These are phyloP conservation scores for Neurospora sp. DNA, from an alignment of 495 filamentous ascomycete species.

Conservation along the genomic window DNA sequence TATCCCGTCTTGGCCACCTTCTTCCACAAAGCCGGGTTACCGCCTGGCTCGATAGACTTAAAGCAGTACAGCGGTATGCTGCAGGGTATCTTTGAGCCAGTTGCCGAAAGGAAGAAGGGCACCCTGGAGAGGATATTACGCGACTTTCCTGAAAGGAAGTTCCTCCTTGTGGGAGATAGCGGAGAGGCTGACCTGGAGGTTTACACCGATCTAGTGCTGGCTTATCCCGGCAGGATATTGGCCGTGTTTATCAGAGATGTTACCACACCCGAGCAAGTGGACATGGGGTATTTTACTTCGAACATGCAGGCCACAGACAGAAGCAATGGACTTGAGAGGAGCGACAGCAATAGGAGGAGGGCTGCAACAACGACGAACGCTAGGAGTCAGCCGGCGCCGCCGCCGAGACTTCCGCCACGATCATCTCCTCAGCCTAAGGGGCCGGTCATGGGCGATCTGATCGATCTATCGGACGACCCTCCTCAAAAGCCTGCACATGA, in stretches of 20 bases:
- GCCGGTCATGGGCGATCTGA: constrained; percentile 46
- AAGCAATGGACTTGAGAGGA: not conserved
- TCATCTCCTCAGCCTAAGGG: constrained; percentile 9
- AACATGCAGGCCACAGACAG: not conserved
- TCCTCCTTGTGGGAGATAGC: constrained; percentile 88
- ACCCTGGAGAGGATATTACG: constrained; percentile 73
- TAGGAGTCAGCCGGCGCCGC: not conserved
- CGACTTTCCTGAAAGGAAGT: constrained; percentile 84
- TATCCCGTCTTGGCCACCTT: constrained; percentile 79
- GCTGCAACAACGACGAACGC: not conserved
- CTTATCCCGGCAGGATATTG: constrained; percentile 71
- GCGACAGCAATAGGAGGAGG: not conserved
- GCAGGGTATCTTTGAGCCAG: constrained; percentile 95
- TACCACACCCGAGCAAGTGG: constrained; percentile 55
- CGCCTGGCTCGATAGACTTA: constrained; percentile 80
- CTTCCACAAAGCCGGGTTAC: constrained; percentile 70
- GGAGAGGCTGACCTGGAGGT: constrained; percentile 96
- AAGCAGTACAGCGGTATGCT: constrained; percentile 95
- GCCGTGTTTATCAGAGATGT: constrained; percentile 89
- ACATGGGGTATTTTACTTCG: constrained; percentile 52
- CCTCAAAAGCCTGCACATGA: constrained; percentile 21
- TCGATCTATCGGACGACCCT: constrained; percentile 51
- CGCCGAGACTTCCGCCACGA: not conserved
- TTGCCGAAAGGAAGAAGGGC: constrained; percentile 84
- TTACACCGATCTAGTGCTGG: constrained; percentile 82